A percentile compares a stretch with the other conserved stretches of the same genome.
phyloP scores from a whole-genome alignment of 352 stramenopile genomes.

The Pythium dissimile region DNA sequence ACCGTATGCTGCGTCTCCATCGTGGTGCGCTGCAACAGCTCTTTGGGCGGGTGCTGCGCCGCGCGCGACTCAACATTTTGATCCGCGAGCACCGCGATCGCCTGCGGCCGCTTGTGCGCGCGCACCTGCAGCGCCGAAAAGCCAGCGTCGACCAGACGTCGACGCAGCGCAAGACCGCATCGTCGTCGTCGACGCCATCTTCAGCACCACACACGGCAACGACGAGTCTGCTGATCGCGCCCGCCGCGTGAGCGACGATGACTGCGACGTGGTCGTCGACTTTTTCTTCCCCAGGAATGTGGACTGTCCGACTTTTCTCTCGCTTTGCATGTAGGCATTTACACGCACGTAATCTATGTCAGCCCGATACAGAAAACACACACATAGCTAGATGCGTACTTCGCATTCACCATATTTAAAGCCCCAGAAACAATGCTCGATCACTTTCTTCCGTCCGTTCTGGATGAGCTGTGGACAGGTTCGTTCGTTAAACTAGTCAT shows the following conservation, averaged over 20 bases:
- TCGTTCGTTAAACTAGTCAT: too few species aligned
- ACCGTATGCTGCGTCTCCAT: conserved; percentile 32
- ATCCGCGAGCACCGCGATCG: conserved; percentile 19
- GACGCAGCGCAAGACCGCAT: neutral
- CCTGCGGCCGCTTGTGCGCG: conserved; percentile 9
- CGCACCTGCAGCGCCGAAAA: conserved; percentile 14
- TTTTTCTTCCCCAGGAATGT: too few species aligned
- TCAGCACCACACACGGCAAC: too few species aligned
- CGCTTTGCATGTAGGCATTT: neutral
- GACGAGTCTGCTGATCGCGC: neutral
- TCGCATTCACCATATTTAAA: conserved; percentile 8
- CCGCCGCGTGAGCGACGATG: neutral
- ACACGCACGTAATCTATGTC: neutral
- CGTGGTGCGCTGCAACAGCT: conserved; percentile 32
- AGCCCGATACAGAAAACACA: neutral
- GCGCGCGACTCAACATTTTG: conserved; percentile 23
- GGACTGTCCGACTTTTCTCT: too few species aligned
- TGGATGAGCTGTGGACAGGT: too few species aligned
- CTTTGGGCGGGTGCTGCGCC: conserved; percentile 19
- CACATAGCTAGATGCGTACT: too few species aligned
- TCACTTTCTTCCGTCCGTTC: too few species aligned
- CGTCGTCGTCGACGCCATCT: neutral
- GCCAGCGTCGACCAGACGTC: neutral
- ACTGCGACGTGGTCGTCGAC: neutral
- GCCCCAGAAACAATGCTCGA: conserved; percentile 8